Conservation (phyloP, 441 rosid species). For the Biscutella laevigata region DNA sequence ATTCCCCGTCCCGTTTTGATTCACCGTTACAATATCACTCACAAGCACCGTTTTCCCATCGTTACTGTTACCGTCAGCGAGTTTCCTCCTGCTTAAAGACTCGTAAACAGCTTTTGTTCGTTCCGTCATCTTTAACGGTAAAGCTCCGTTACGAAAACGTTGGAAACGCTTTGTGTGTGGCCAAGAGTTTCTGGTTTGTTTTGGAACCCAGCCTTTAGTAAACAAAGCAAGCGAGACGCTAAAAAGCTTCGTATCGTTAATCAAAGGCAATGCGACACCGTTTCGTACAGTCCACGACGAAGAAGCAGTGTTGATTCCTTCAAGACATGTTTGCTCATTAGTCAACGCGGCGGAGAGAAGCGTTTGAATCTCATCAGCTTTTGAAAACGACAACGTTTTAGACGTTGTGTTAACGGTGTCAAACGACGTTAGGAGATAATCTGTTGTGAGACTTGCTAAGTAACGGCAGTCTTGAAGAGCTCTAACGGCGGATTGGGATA, state of each 20-base stretch:
- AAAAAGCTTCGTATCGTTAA: slow-evolving; percentile 60
- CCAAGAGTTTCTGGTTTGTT: slow-evolving; percentile 17
- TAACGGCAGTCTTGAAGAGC: slow-evolving; percentile 71
- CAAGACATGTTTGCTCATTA: slow-evolving; percentile 46
- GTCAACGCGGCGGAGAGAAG: slow-evolving; percentile 55
- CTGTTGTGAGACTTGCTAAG: slow-evolving; percentile 49
- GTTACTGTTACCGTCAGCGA: slow-evolving; percentile 7
- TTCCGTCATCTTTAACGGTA: slow-evolving; percentile 51
- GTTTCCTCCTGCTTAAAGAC: slow-evolving; percentile 36
- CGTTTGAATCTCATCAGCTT: slow-evolving; percentile 55
- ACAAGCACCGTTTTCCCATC: slow-evolving; percentile 29
- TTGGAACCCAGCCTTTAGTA: slow-evolving; percentile 41
- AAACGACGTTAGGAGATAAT: slow-evolving; percentile 41
- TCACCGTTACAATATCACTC: slow-evolving; percentile 56
- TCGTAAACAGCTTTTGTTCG: slow-evolving; percentile 39
- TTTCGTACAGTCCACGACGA: slow-evolving; percentile 28
- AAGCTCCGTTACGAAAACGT: slow-evolving; percentile 34
- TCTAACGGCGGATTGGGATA: slow-evolving; percentile 30
- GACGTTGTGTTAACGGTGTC: slow-evolving; percentile 33
- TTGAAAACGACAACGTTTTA: slow-evolving; percentile 23
- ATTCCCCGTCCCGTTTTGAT: slow-evolving; percentile 57
- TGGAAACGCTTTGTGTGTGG: slow-evolving; percentile 1
- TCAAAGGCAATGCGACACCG: slow-evolving; percentile 42
- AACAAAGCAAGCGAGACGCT: slow-evolving; percentile 72
- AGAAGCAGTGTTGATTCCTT: slow-evolving; percentile 46